Percentiles rank a stretch among this genome's conserved stretches.
phyloP scores from a whole-genome alignment of 192 early-diverging fungal genomes.

The Coemansia sp. region DNA sequence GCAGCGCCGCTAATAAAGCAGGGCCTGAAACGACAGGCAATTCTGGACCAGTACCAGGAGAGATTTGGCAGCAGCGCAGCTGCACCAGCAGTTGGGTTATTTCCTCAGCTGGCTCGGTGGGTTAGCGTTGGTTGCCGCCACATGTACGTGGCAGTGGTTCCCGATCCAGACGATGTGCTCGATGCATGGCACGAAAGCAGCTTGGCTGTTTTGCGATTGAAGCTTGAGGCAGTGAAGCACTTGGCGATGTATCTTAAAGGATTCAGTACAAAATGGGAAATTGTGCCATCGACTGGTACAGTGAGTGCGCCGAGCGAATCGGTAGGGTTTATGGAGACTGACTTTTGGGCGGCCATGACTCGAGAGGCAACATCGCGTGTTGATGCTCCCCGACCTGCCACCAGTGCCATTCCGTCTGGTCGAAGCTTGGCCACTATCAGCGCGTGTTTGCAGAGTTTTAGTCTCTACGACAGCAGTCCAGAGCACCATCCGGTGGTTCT shows the following conservation, averaged over 20 bases:
- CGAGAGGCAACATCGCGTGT: constrained; percentile 22
- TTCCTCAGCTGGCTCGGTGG: constrained; percentile 43
- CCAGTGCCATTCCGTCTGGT: not conserved
- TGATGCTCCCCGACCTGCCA: not conserved
- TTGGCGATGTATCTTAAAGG: constrained; percentile 45
- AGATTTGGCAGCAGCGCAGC: constrained; percentile 13
- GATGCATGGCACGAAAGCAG: constrained; percentile 47
- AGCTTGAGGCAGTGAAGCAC: constrained; percentile 47
- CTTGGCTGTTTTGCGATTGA: constrained; percentile 42
- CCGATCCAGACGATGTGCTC: constrained; percentile 15
- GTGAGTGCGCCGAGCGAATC: constrained; percentile 24
- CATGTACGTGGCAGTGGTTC: constrained; percentile 34
- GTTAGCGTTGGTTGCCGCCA: constrained; percentile 34
- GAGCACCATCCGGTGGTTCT: constrained; percentile 34
- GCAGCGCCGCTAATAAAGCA: constrained; percentile 33
- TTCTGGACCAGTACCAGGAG: constrained; percentile 26
- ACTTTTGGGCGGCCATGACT: constrained; percentile 47
- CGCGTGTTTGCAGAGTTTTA: constrained; percentile 32
- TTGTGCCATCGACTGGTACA: constrained; percentile 14
- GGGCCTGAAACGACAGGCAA: constrained; percentile 21
- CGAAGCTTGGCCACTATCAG: constrained; percentile 18
- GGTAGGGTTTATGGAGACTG: constrained; percentile 31
- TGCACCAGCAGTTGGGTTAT: not conserved
- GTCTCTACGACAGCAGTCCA: constrained; percentile 47
- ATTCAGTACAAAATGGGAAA: constrained; percentile 39